These are phyloP conservation scores for Cytospora schulzeri DNA, from an alignment of 2,329 filamentous ascomycete species.

Conservation along the genomic window DNA sequence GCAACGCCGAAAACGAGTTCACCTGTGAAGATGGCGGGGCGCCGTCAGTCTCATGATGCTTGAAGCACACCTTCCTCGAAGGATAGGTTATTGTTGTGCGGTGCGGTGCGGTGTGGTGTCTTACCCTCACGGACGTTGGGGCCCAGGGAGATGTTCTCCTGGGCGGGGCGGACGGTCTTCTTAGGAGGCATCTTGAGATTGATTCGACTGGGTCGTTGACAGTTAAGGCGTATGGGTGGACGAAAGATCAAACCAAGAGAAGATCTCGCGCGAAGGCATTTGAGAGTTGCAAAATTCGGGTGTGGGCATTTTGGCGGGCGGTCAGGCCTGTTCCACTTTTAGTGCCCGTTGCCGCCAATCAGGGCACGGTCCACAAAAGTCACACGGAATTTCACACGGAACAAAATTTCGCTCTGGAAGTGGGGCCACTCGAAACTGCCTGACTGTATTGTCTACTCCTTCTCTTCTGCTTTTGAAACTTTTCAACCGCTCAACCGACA, in stretches of 20 bases:
- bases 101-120: constrained; percentile 37
- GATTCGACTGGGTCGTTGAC: constrained; percentile 29
- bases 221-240: constrained; percentile 25
- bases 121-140: constrained; percentile 94
- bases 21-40: constrained; percentile 53
- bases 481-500: constrained; percentile 27
- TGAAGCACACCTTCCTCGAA: too few relatives aligned
- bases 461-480: constrained; percentile 15
- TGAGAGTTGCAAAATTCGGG: constrained; percentile 15
- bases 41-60: constrained; percentile 27
- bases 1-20: constrained; percentile 98
- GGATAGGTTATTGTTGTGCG: too few relatives aligned
- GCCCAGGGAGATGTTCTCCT: constrained; percentile 98
- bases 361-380: constrained; percentile 16
- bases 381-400: constrained; percentile 1
- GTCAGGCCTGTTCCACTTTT: constrained; percentile 24
- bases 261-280: constrained; percentile 1
- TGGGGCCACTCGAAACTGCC: neutral
- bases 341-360: neutral
- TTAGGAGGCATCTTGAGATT: constrained; percentile 84
- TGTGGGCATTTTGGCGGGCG: constrained; percentile 29
- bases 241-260: constrained; percentile 12
- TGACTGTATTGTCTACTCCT: neutral
- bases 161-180: constrained; percentile 78
- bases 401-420: constrained; percentile 27